These are phyloP conservation scores for Vanrija humicola DNA, from an alignment of 1,284 basidiomycete species.

Conservation along the genomic window DNA sequence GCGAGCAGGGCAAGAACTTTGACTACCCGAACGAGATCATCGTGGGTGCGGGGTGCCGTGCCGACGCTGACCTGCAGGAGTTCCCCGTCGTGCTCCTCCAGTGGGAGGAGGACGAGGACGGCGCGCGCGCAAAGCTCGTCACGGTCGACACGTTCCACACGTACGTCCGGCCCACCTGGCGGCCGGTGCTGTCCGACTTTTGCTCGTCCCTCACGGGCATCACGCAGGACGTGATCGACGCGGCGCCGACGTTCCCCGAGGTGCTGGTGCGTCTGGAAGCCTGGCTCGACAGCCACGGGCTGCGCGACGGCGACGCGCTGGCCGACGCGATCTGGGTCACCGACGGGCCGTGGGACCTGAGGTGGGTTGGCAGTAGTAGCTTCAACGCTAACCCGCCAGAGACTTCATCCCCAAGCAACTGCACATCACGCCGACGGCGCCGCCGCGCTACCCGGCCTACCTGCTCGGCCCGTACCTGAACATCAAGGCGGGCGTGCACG, in stretches of 20 bases:
- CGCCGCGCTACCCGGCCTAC: slow-evolving; percentile 35
- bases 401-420: slow-evolving; percentile 48
- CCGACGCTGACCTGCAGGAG: slow-evolving; percentile 21
- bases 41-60: slow-evolving; percentile 53
- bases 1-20: slow-evolving; percentile 61
- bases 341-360: slow-evolving; percentile 51
- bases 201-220: slow-evolving; percentile 87
- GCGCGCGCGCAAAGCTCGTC: slow-evolving; percentile 4
- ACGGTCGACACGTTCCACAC: slow-evolving; percentile 68
- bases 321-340: slow-evolving; percentile 53
- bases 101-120: slow-evolving; percentile 56
- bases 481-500: slow-evolving; percentile 43
- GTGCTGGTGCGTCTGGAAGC: slow-evolving; percentile 62
- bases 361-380: slow-evolving; percentile 26
- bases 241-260: slow-evolving; percentile 68
- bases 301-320: slow-evolving; percentile 42
- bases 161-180: slow-evolving; percentile 84
- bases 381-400: slow-evolving; percentile 11
- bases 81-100: slow-evolving; percentile 68
- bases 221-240: slow-evolving; percentile 79
- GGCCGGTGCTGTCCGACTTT: slow-evolving; percentile 72
- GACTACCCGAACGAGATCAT: slow-evolving; percentile 90
- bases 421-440: slow-evolving; percentile 40
- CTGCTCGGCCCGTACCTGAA: slow-evolving; percentile 45
- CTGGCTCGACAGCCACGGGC: slow-evolving; percentile 59